These are phyloP conservation scores for Diaporthe eres DNA, from an alignment of 2,329 filamentous ascomycete genomes.

Conservation along the genomic window DNA sequence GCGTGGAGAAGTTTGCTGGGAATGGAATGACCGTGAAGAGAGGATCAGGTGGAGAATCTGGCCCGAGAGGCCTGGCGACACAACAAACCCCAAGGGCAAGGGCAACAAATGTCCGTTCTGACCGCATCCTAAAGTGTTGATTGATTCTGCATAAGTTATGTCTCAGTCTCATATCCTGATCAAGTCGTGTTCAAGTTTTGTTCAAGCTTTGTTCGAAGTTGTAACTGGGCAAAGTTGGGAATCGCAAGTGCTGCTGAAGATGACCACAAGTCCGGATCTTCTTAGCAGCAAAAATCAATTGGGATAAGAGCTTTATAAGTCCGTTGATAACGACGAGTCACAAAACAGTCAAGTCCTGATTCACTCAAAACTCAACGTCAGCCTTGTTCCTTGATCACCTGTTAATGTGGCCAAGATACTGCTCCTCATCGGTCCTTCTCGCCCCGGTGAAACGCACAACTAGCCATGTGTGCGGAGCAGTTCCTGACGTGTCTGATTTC, in stretches of 20 bases:
- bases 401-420: neutral
- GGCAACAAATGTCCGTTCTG: neutral
- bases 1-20: neutral
- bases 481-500: conserved; percentile 3
- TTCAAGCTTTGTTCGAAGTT: neutral
- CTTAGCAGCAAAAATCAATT: neutral
- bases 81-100: neutral
- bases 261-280: neutral
- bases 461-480: neutral
- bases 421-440: neutral
- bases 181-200: neutral
- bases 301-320: neutral
- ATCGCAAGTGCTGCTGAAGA: neutral
- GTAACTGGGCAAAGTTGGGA: neutral
- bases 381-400: neutral
- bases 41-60: neutral
- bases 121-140: neutral
- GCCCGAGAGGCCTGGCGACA: neutral
- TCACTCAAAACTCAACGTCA: neutral
- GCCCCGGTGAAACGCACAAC: neutral
- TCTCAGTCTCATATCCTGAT: neutral
- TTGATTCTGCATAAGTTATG: neutral
- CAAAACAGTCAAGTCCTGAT: neutral
- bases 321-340: neutral
- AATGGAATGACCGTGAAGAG: neutral